A percentile compares a stretch with the other conserved stretches of the same genome.
These are phyloP conservation scores for Sclerotinia nivalis DNA, from an alignment of 2,329 filamentous ascomycete species.

Conservation along the genomic window DNA sequence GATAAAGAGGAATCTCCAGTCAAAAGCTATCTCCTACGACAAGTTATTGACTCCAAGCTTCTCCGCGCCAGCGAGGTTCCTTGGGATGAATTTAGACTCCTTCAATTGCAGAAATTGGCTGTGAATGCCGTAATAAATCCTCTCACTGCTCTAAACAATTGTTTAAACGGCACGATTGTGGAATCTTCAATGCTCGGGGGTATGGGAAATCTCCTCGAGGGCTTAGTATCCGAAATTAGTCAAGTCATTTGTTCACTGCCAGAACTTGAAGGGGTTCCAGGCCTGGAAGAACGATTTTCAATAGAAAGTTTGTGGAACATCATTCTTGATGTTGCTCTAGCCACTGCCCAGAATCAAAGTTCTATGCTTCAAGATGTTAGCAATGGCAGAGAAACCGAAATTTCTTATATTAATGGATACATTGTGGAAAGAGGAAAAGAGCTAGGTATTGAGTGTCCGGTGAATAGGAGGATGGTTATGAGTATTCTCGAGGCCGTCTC, in stretches of 20 bases:
- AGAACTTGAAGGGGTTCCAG: constrained; percentile 15
- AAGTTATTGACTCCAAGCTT: constrained; percentile 47
- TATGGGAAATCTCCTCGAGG: constrained; percentile 51
- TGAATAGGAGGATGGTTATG: constrained; percentile 46
- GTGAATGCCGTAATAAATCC: constrained; percentile 82
- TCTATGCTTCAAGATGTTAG: constrained; percentile 64
- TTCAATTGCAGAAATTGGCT: constrained; percentile 85
- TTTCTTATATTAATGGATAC: constrained; percentile 62
- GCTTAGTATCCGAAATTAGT: constrained; percentile 61
- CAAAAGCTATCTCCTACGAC: constrained; percentile 33
- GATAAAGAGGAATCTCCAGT: background rate
- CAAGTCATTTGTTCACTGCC: constrained; percentile 60
- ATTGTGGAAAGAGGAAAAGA: constrained; percentile 41
- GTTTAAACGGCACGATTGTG: constrained; percentile 70
- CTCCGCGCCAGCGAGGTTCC: constrained; percentile 47
- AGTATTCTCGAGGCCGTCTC: background rate
- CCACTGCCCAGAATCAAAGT: constrained; percentile 56
- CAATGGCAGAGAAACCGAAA: constrained; percentile 48
- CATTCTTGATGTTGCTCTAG: constrained; percentile 50
- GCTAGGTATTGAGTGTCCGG: constrained; percentile 40
- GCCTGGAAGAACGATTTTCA: constrained; percentile 10
- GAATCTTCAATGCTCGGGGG: constrained; percentile 45
- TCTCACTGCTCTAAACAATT: constrained; percentile 74
- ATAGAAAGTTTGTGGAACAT: constrained; percentile 39
- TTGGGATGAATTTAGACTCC: constrained; percentile 50